Base-by-base conservation (phyloP, 768 basidiomycete species). In the Agaricus blazei region DNA sequence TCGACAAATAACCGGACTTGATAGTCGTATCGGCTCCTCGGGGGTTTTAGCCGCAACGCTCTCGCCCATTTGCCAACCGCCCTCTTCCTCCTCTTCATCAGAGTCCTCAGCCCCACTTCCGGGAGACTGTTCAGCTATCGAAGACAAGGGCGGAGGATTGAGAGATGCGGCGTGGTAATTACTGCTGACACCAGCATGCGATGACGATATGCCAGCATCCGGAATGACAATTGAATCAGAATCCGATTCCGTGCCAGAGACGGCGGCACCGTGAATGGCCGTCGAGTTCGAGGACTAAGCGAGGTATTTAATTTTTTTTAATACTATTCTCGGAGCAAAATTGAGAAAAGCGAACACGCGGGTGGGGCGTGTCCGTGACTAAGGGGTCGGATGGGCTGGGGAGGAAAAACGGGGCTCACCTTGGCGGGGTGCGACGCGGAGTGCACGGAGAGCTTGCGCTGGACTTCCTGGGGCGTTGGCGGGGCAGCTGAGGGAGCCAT, bases 1-100 rank as follows among this genome's bases (percentile, higher is more conserved):
- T 99, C 84, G 87, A 90, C 50, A 98, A 75, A 74, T 97, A 98
- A 1, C 96, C 97, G 24, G 88, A 83, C 72, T 94, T 96, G 67
- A 96, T 78, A 41, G 90, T 84, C 47, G 77, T 81, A 64, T 87
- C 87, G 55, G 85, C 85, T 11, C 74, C 72, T 62, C 77, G 78
- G 31, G 76, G 34, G 76, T 74, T 65, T 48, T 55, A 15, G 52
- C 42, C 11, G 31, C 42, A 36, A n/a, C 19, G 14, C 50, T 31
- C 15, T 14, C 23, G 4, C 28, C 54, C 8, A 43, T 28, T 44
- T 76, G 80, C 85, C 85, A 88, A 6, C 82, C 88, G 56, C 78
- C 82, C 49, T 81, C 85, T 37, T 82, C 84, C 19, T 86, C 86
- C 57, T 89, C 85, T 51, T 88, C 83, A 46, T 90, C 89, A 4